Base-by-base conservation (phyloP, 2,329 filamentous ascomycete species). In the Hymenoscyphus infarciens region DNA sequence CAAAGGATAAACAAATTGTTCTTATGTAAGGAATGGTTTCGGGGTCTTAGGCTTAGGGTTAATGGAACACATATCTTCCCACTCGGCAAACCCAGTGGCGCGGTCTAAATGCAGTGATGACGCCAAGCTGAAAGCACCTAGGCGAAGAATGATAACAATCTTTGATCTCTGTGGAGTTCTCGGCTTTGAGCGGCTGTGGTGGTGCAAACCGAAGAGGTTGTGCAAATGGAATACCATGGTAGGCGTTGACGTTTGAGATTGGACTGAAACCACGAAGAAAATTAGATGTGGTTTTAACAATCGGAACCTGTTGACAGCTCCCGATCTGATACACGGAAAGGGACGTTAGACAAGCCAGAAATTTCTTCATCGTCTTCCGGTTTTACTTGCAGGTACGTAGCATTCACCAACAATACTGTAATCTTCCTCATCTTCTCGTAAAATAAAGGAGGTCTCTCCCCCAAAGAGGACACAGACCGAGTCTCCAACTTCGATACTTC, bases 171-270 rank as follows among this genome's bases (percentile, higher is more conserved):
- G 56, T 6, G 22, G 56, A 7, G 27, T 27, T 58, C 11, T 42
- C 27, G 19, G 6, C n/a, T 31, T 49, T 16, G 38, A 58, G 45
- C 1, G 33, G 56, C 11, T 58, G 56, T 11, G 56, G 56, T 42
- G 33, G 56, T n/a, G 56, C 35, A 29, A 58, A 58, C 5, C 56
- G 56, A 58, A 58, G 56, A 29, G 56, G 56, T 29, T 58, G 56
- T 15, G 56, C 56, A 22, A 25, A 58, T 10, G 56, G 56, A 29
- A 58, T 58, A 4, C 56, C 56, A 5, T 49, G 56, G 5, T 49
- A 58, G 8, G 56, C 56, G 22, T 49, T 6, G 22, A 58, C 56
- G 29, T 31, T 25, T 15, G 56, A 19, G 19, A 25, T 45, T 4
- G 56, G 35, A 49, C 11, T 58, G 38, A 58, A 58, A 7, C 56